These are phyloP conservation scores for Aureobasidium subglaciale DNA, from an alignment of 2,329 filamentous ascomycete genomes.

Conservation along the genomic window DNA sequence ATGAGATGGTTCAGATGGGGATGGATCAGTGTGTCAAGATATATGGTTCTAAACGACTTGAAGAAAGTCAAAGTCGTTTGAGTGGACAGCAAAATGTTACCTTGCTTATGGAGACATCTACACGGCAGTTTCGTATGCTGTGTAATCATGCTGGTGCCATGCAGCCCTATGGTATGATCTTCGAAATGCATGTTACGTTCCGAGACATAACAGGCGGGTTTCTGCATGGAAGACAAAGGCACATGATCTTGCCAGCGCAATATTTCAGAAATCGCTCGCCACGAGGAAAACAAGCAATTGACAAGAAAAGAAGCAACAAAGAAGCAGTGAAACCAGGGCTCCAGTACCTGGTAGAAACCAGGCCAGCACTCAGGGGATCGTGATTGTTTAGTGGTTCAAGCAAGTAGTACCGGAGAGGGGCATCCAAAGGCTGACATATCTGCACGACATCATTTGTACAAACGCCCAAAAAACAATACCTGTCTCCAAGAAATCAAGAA, in stretches of 20 bases:
- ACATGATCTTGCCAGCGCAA: background rate
- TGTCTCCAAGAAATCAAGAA: background rate
- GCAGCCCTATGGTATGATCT: conserved; percentile 5
- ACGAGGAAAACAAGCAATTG: background rate
- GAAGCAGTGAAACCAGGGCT: background rate
- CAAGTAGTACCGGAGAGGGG: background rate
- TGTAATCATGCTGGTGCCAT: background rate
- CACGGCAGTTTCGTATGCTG: conserved; percentile 1
- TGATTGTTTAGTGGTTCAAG: background rate
- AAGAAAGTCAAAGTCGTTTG: conserved; percentile 46
- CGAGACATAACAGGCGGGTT: background rate
- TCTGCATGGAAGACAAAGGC: background rate
- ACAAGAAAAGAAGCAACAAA: background rate
- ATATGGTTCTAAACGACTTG: conserved; percentile 94
- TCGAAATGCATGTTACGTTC: background rate
- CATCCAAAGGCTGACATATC: background rate
- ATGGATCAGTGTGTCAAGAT: conserved; percentile 84
- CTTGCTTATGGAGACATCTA: conserved; percentile 1
- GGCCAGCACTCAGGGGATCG: background rate
- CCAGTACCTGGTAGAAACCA: background rate
- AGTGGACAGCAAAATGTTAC: background rate
- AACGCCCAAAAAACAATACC: background rate
- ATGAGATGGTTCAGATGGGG: conserved; percentile 99
- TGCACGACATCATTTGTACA: conserved; percentile 1
- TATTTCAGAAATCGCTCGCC: no score